Percentiles rank a stretch among this genome's conserved stretches.
Evolutionary conservation across 176 grass and related monocot genomes (phyloP).

Genomic region (Juncus inflexus): DNA sequence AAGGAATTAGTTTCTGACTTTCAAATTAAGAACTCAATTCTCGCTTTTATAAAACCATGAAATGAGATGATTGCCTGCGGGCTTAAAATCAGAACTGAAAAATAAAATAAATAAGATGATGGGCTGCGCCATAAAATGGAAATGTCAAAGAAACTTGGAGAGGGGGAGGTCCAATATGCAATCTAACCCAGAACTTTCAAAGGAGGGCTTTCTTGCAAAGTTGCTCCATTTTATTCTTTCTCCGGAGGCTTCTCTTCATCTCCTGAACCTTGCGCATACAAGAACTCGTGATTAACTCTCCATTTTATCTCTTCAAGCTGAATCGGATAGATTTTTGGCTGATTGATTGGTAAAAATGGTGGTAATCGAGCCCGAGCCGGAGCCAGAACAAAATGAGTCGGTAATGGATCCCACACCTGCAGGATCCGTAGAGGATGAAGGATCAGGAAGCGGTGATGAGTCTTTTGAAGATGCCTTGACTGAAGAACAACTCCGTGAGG

Average conservation of each 20-base stretch:
- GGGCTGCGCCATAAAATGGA: too few species aligned
- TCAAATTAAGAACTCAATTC: too few species aligned
- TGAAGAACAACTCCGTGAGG: conserved; percentile 82
- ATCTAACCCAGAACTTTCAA: too few species aligned
- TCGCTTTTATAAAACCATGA: too few species aligned
- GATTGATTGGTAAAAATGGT: conserved; percentile 39
- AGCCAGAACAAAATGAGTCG: background rate
- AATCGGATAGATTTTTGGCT: background rate
- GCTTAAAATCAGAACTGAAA: too few species aligned
- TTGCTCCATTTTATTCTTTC: background rate
- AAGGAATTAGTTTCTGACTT: too few species aligned
- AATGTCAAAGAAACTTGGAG: too few species aligned
- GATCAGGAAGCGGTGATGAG: conserved; percentile 41
- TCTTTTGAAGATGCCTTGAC: conserved; percentile 85
- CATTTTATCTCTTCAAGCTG: background rate
- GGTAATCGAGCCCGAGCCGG: conserved; percentile 49
- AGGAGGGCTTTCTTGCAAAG: background rate
- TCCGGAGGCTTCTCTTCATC: conserved; percentile 22
- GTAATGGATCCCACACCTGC: background rate
- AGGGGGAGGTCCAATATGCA: too few species aligned
- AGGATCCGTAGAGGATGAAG: conserved; percentile 24
- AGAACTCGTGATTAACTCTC: background rate
- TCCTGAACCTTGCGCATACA: background rate
- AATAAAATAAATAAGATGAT: too few species aligned
- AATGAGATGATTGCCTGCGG: too few species aligned